Evolutionary conservation across 2,329 filamentous ascomycete genomes (phyloP), one percentile per base, ranked within the genome.

Genomic region (Beauveria pseudobassiana): DNA sequence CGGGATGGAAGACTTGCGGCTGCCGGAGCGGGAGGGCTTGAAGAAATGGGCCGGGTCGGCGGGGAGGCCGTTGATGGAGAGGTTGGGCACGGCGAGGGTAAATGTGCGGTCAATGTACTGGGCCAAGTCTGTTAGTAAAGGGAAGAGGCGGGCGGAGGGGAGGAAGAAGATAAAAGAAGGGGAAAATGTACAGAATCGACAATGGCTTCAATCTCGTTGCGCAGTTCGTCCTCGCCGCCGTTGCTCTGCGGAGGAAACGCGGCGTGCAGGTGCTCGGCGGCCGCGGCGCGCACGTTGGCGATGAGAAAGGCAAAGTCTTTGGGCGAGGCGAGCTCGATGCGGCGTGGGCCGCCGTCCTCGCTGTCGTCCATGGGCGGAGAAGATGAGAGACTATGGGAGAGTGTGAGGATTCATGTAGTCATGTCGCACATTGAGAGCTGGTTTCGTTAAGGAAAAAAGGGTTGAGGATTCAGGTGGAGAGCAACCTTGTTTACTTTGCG

Each of bases 301-400:
- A 89, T 81, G 30, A 93, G 82, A 74, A 87, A 90, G 61, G 81
- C 76, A 40, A 93, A 80, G 74, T 93, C 90, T 54, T 88, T 85
- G 48, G 86, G 83, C n/a, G 83, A 82, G 76, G 93, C 89, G 57
- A 93, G 84, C 76, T 93, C 90, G 72, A 93, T 89, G 76, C 87
- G 88, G 72, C 90, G 87, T 74, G 91, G 85, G 66, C 74, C 73
- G 66, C 74, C 73, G 43, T 77, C 71, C 40, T 71, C 68, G 64
- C 73, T 71, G 52, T 55, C 52, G 34, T 62, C 60, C 52, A 56
- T 62, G 45, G 18, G 26, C 26, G 42, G n/a, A 3, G 52, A 22
- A 14, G 5, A 24, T n/a, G 20, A 24, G 30, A 16, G 45, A 10
- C 34, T 16, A 14, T 38, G 34, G 34, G 34, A 16, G 34, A 16